These are phyloP conservation scores for Plantago major DNA, from an alignment of 257 asterid genomes.

Conservation along the genomic window DNA sequence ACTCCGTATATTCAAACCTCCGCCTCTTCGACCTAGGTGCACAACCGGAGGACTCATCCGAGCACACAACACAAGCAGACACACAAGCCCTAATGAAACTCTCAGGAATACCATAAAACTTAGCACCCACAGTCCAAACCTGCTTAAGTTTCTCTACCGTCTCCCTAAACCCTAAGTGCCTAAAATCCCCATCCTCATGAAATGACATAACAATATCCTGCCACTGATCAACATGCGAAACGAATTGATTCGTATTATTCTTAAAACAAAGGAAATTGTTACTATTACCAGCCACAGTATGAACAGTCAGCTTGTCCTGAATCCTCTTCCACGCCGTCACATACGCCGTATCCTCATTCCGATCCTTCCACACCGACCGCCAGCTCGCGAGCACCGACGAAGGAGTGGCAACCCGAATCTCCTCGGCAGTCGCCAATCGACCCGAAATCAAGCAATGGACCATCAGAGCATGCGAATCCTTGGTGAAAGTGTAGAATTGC, in stretches of 20 bases:
- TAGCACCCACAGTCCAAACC: constrained; percentile 98
- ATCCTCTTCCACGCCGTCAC: constrained; percentile 96
- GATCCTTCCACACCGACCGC: constrained; percentile 97
- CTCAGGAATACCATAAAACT: constrained; percentile 95
- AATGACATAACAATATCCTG: constrained; percentile 84
- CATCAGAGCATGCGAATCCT: constrained; percentile 79
- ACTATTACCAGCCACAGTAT: constrained; percentile 31
- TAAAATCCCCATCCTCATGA: constrained; percentile 68
- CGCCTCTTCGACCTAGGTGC: constrained; percentile 85
- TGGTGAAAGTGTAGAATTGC: constrained; percentile 87
- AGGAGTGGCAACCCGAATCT: constrained; percentile 78
- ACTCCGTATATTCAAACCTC: constrained; percentile 87
- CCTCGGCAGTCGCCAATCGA: constrained; percentile 77
- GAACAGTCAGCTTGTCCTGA: constrained; percentile 83
- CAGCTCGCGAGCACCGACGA: constrained; percentile 75
- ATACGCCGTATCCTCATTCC: constrained; percentile 93
- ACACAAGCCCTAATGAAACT: constrained; percentile 83
- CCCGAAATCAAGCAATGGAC: constrained; percentile 60
- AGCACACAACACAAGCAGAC: constrained; percentile 74
- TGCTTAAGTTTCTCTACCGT: constrained; percentile 81
- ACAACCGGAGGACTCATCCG: constrained; percentile 74
- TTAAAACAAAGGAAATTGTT: constrained; percentile 76
- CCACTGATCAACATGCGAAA: constrained; percentile 93
- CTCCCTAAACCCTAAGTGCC: constrained; percentile 84
- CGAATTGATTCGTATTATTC: constrained; percentile 74